Evolutionary conservation across 805 yeast species (phyloP).

Genomic region (Lipomyces yamadae): DNA sequence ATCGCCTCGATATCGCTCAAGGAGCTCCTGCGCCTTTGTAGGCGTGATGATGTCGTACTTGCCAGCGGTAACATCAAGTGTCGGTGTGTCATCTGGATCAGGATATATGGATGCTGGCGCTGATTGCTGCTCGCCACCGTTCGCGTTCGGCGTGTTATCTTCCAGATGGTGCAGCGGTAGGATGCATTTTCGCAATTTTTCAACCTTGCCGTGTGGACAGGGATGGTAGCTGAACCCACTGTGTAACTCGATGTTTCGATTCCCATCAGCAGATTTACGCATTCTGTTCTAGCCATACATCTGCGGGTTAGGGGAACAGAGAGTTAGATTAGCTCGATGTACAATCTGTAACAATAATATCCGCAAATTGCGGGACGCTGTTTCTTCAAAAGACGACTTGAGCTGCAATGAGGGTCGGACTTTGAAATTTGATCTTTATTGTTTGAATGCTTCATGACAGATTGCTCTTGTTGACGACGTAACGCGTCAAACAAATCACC

Average conservation of each 20-base stretch:
- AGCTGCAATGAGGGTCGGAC: no score
- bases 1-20: neutral
- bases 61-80: neutral
- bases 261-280: slow-evolving; percentile 35
- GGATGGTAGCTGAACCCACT: neutral
- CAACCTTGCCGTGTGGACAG: slow-evolving; percentile 3
- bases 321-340: no score
- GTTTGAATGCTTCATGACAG: no score
- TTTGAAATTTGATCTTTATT: no score
- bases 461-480: no score
- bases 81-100: neutral
- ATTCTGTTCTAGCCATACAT: slow-evolving; percentile 20
- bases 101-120: neutral
- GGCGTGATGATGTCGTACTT: neutral
- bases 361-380: no score
- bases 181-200: no score
- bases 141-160: neutral
- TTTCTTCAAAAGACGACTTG: no score
- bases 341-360: no score
- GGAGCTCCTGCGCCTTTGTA: neutral
- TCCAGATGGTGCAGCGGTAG: neutral
- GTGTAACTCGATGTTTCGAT: slow-evolving; percentile 47
- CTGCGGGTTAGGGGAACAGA: no score
- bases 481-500: no score
- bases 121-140: neutral